Conservation (phyloP, 805 yeast species). For the Saturnispora quitensis region DNA sequence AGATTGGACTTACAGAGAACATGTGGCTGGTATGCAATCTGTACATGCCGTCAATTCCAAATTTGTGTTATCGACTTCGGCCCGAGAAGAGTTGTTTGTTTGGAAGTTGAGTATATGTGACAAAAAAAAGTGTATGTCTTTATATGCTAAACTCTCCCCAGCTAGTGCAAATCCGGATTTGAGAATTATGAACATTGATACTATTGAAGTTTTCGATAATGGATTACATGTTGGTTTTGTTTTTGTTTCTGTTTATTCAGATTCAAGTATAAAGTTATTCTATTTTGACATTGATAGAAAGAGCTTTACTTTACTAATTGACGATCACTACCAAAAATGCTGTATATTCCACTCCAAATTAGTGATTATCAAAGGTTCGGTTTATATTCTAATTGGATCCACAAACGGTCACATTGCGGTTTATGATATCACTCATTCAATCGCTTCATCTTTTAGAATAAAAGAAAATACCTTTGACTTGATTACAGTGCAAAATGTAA, state of each 20-base stretch:
- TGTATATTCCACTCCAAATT: slow-evolving; percentile 64
- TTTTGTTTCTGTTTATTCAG: slow-evolving; percentile 71
- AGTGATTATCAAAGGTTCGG: slow-evolving; percentile 21
- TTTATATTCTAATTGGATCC: slow-evolving; percentile 48
- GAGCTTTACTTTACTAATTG: slow-evolving; percentile 35
- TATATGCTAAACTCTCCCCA: slow-evolving; percentile 48
- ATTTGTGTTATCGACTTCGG: slow-evolving; percentile 51
- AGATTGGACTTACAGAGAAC: slow-evolving; percentile 62
- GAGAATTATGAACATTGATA: slow-evolving; percentile 79
- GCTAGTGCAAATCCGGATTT: slow-evolving; percentile 61
- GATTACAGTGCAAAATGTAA: background rate
- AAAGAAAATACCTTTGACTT: background rate
- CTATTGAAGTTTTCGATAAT: slow-evolving; percentile 29
- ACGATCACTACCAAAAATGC: slow-evolving; percentile 57
- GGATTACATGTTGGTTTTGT: slow-evolving; percentile 34
- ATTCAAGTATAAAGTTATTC: slow-evolving; percentile 69
- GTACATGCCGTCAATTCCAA: slow-evolving; percentile 50
- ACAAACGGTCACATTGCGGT: slow-evolving; percentile 75
- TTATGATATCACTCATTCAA: slow-evolving; percentile 40
- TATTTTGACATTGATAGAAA: slow-evolving; percentile 32
- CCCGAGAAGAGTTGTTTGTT: slow-evolving; percentile 78
- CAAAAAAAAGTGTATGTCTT: slow-evolving; percentile 30
- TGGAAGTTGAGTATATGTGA: slow-evolving; percentile 46
- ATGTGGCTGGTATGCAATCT: slow-evolving; percentile 82
- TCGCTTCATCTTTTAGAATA: slow-evolving; percentile 10